A percentile compares a stretch with the other conserved stretches of the same genome.
phyloP scores from a whole-genome alignment of 495 filamentous ascomycete species.

The Penicillium fimorum region DNA sequence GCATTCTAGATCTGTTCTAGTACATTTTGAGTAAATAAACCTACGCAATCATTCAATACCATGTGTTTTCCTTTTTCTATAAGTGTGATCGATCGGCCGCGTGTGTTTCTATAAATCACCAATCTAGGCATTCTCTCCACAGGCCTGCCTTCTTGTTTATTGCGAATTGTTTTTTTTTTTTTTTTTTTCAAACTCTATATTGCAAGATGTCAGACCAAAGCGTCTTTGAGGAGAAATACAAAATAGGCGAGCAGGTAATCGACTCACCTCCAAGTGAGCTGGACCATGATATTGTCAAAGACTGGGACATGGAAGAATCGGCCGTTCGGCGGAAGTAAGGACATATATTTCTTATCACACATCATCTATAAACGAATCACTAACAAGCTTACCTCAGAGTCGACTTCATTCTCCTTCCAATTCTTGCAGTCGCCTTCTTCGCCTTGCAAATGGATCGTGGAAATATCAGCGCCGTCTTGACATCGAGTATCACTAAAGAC shows the following conservation, averaged over 20 bases:
- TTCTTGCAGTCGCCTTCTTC: constrained; percentile 57
- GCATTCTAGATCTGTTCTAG: not conserved
- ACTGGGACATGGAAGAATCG: constrained; percentile 36
- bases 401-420: constrained; percentile 52
- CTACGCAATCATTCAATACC: not conserved
- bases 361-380: not conserved
- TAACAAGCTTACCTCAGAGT: constrained; percentile 30
- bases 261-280: constrained; percentile 17
- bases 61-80: not conserved
- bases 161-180: too few relatives aligned
- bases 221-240: constrained; percentile 14
- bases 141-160: not conserved
- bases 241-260: constrained; percentile 11
- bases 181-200: not conserved
- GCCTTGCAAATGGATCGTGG: constrained; percentile 55
- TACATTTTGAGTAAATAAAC: not conserved
- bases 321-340: constrained; percentile 32
- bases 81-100: not conserved
- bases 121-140: not conserved
- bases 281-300: constrained; percentile 27
- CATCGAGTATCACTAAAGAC: constrained; percentile 51
- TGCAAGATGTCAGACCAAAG: not conserved
- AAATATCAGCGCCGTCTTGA: constrained; percentile 51
- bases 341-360: not conserved
- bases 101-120: not conserved